Evolutionary conservation across 805 yeast species (phyloP).

Genomic region (Starmera dryadoides): DNA sequence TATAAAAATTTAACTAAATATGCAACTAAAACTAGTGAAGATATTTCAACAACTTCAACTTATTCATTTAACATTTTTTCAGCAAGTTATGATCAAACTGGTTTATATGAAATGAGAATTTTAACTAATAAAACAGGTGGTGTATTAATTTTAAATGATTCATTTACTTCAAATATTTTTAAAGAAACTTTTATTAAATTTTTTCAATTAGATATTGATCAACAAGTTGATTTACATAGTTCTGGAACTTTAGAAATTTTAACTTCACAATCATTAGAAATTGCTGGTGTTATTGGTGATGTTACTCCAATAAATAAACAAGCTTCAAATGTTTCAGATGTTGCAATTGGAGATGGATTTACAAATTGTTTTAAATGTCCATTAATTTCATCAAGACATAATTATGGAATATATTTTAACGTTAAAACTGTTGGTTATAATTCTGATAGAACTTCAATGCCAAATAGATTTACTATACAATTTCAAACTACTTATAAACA

Average conservation of each 20-base stretch:
- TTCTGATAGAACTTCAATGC: conserved; percentile 17
- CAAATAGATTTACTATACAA: conserved; percentile 49
- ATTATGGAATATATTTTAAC: conserved; percentile 83
- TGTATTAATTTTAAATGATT: conserved; percentile 74
- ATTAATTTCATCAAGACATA: conserved; percentile 74
- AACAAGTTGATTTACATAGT: conserved; percentile 75
- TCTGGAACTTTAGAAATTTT: conserved; percentile 79
- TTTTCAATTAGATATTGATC: conserved; percentile 75
- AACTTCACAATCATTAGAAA: conserved; percentile 73
- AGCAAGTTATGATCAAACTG: conserved; percentile 91
- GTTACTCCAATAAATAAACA: conserved; percentile 41
- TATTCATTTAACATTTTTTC: conserved; percentile 82
- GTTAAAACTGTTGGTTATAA: conserved; percentile 37
- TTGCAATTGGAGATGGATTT: conserved; percentile 74
- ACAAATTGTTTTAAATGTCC: conserved; percentile 79
- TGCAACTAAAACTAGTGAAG: not conserved
- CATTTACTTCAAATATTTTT: conserved; percentile 89
- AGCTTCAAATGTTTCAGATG: conserved; percentile 66
- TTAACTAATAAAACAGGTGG: conserved; percentile 84
- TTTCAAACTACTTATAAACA: conserved; percentile 87
- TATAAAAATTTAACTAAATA: conserved; percentile 50
- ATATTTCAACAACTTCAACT: not conserved
- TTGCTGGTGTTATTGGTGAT: conserved; percentile 88
- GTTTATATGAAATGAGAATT: conserved; percentile 84
- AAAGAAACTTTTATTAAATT: conserved; percentile 79